phyloP scores from a whole-genome alignment of 1,284 basidiomycete species.

The Cryptococcus amylolentus region DNA sequence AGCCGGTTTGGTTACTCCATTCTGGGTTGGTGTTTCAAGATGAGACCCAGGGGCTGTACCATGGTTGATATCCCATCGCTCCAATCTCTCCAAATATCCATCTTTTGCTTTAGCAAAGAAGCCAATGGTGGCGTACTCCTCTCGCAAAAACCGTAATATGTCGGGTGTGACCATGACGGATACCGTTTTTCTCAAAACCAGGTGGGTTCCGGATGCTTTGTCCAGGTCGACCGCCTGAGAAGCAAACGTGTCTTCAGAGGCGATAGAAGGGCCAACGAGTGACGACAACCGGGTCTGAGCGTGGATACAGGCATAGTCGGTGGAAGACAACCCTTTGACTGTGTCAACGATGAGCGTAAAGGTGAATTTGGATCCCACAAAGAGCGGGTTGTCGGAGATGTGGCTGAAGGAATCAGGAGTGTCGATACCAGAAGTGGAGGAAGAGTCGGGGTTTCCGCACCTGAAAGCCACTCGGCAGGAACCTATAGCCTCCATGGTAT shows the following conservation, averaged over 20 bases:
- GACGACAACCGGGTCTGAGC: constrained; percentile 79
- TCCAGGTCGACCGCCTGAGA: constrained; percentile 72
- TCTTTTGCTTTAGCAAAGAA: constrained; percentile 78
- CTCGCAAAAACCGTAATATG: constrained; percentile 66
- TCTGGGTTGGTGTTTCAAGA: constrained; percentile 4
- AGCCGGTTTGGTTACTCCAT: constrained; percentile 49
- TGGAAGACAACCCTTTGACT: constrained; percentile 76
- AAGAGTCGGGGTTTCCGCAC: constrained; percentile 24
- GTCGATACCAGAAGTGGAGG: constrained; percentile 28
- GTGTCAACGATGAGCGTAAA: constrained; percentile 80
- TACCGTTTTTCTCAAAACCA: constrained; percentile 76
- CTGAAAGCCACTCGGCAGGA: constrained; percentile 68
- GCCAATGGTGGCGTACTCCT: constrained; percentile 76
- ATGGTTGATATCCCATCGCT: constrained; percentile 80
- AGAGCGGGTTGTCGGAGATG: constrained; percentile 49
- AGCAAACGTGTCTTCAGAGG: constrained; percentile 76
- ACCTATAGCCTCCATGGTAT: constrained; percentile 88
- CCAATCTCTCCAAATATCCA: constrained; percentile 79
- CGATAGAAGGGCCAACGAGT: constrained; percentile 64
- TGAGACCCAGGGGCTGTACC: constrained; percentile 11
- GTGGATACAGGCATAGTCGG: constrained; percentile 78
- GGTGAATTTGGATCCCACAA: constrained; percentile 69
- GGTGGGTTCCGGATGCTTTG: constrained; percentile 64
- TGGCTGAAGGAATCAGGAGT: constrained; percentile 19
- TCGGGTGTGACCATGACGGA: constrained; percentile 70